phyloP scores from a whole-genome alignment of 768 basidiomycete species.

The Pisolithus albus region DNA sequence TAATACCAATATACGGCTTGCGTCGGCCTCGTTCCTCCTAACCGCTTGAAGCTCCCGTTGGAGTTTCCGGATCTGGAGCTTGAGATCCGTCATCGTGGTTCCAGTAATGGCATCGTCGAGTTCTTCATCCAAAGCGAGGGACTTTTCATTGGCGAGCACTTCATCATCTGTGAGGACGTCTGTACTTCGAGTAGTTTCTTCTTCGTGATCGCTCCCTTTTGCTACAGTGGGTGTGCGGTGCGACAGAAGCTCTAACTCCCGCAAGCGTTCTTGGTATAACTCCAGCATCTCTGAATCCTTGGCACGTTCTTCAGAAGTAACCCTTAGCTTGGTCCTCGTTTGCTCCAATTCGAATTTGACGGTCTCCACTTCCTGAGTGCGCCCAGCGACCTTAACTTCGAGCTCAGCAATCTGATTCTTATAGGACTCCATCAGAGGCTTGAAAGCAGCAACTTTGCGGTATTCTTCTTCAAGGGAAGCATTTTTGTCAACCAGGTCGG shows the following conservation, averaged over 20 bases:
- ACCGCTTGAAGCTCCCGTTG: slow-evolving; percentile 74
- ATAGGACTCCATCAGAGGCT: slow-evolving; percentile 88
- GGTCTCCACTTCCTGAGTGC: slow-evolving; percentile 64
- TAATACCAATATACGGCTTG: slow-evolving; percentile 72
- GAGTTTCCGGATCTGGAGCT: slow-evolving; percentile 77
- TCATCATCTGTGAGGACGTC: slow-evolving; percentile 42
- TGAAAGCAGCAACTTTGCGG: slow-evolving; percentile 77
- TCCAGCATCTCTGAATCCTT: slow-evolving; percentile 82
- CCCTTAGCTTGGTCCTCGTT: slow-evolving; percentile 59
- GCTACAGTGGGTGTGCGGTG: slow-evolving; percentile 37
- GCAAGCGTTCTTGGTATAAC: slow-evolving; percentile 83
- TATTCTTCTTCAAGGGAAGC: slow-evolving; percentile 90
- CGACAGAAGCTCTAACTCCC: slow-evolving; percentile 74
- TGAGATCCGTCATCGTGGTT: slow-evolving; percentile 87
- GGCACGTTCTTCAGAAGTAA: slow-evolving; percentile 59
- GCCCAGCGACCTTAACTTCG: slow-evolving; percentile 61
- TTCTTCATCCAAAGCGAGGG: slow-evolving; percentile 72
- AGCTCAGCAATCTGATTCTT: slow-evolving; percentile 79
- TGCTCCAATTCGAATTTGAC: slow-evolving; percentile 75
- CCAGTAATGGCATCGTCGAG: slow-evolving; percentile 81
- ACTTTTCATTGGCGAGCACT: slow-evolving; percentile 35
- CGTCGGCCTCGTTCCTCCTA: slow-evolving; percentile 68
- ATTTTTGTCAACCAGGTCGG: slow-evolving; percentile 85
- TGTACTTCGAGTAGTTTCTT: slow-evolving; percentile 11
- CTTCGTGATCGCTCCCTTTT: slow-evolving; percentile 18